These are phyloP conservation scores for Epichloe brachyelytri DNA, from an alignment of 2,329 filamentous ascomycete species.

Conservation along the genomic window DNA sequence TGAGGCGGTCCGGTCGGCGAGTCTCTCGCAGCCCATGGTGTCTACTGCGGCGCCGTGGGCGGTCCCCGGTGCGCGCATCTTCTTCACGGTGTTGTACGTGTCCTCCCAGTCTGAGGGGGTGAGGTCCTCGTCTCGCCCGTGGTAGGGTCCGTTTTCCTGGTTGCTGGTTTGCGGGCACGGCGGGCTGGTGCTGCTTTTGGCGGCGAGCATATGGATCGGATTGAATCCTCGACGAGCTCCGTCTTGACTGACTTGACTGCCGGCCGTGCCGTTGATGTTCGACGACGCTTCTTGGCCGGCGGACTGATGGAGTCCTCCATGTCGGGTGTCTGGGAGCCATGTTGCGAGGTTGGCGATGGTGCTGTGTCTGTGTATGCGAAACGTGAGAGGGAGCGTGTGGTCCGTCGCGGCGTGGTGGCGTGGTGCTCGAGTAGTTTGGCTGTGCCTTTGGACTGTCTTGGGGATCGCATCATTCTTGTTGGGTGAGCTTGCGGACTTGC, in stretches of 20 bases:
- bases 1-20: slow-evolving; percentile 43
- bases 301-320: slow-evolving; percentile 43
- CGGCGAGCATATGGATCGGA: slow-evolving; percentile 13
- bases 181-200: slow-evolving; percentile 13
- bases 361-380: slow-evolving; percentile 28
- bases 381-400: slow-evolving; percentile 36
- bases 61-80: slow-evolving; percentile 53
- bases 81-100: slow-evolving; percentile 63
- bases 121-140: slow-evolving; percentile 27
- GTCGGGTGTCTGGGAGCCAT: slow-evolving; percentile 21
- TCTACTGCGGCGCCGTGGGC: slow-evolving; percentile 75
- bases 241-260: slow-evolving; percentile 20
- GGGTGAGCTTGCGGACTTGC: not conserved
- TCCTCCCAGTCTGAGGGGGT: slow-evolving; percentile 77
- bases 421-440: slow-evolving; percentile 36
- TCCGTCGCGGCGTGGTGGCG: slow-evolving; percentile 25
- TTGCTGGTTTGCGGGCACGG: slow-evolving; percentile 33
- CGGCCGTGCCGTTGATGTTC: slow-evolving; percentile 9
- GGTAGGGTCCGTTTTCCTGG: slow-evolving; percentile 26
- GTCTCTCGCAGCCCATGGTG: slow-evolving; percentile 87
- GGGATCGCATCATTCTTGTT: slow-evolving; percentile 36
- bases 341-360: slow-evolving; percentile 11
- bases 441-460: slow-evolving; percentile 44
- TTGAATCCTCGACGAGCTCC: slow-evolving; percentile 21
- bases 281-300: slow-evolving; percentile 18